Conservation (phyloP, 2,329 filamentous ascomycete species). For the Aspergillus sp. region DNA sequence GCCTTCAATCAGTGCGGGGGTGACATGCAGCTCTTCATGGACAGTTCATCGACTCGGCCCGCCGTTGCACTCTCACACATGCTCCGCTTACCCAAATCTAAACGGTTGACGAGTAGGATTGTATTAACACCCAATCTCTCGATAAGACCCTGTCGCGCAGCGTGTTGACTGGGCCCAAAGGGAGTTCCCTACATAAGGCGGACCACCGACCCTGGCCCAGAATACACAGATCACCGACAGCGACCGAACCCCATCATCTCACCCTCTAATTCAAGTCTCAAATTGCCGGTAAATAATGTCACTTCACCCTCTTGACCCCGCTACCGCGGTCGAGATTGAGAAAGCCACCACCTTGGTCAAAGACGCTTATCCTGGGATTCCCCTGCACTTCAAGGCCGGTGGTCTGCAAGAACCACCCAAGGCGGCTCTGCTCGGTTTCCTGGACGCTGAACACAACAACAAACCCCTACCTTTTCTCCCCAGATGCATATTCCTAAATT, state of each 20-base stretch:
- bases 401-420: neutral
- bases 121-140: neutral
- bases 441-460: neutral
- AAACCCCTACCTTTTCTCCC: neutral
- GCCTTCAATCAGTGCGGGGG: neutral
- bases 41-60: neutral
- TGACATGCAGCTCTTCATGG: neutral
- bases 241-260: no score
- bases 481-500: neutral
- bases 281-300: neutral
- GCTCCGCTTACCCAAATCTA: no score
- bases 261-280: no score
- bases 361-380: neutral
- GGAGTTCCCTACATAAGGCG: neutral
- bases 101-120: neutral
- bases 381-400: neutral
- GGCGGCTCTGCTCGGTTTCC: neutral
- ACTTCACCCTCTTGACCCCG: neutral
- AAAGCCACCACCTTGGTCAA: neutral
- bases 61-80: no score
- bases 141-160: neutral
- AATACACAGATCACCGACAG: neutral
- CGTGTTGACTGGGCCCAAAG: neutral
- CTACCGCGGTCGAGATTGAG: neutral
- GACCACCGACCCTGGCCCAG: neutral